These are phyloP conservation scores for Cyberlindnera sargentensis DNA, from an alignment of 805 yeast genomes.

Conservation along the genomic window DNA sequence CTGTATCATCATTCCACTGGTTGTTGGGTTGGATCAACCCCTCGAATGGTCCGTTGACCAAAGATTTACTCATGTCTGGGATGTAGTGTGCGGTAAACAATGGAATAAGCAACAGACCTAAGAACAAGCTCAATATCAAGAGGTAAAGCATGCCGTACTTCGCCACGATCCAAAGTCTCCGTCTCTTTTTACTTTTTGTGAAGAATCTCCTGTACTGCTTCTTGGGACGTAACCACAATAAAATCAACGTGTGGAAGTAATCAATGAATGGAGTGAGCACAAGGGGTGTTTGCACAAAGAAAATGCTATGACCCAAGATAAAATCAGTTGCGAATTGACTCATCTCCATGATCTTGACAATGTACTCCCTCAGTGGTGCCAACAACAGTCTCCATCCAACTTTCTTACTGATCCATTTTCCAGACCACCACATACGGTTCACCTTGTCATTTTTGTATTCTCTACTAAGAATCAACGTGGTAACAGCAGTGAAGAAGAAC, in stretches of 20 bases:
- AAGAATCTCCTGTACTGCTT: conserved; percentile 31
- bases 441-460: conserved; percentile 56
- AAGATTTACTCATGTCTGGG: conserved; percentile 20
- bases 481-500: conserved; percentile 45
- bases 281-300: conserved; percentile 54
- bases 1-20: conserved; percentile 64
- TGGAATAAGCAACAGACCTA: conserved; percentile 41
- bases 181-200: conserved; percentile 31
- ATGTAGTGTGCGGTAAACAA: conserved; percentile 29
- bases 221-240: conserved; percentile 62
- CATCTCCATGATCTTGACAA: conserved; percentile 59
- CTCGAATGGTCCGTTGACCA: conserved; percentile 20
- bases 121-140: conserved; percentile 31
- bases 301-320: conserved; percentile 48
- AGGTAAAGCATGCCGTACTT: conserved; percentile 43
- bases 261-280: conserved; percentile 58
- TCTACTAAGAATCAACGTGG: conserved; percentile 45
- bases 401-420: conserved; percentile 58
- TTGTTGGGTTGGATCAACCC: conserved; percentile 52
- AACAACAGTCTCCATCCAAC: conserved; percentile 54
- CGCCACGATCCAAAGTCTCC: conserved; percentile 34
- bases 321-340: conserved; percentile 64
- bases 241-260: conserved; percentile 56
- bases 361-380: conserved; percentile 58
- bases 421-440: conserved; percentile 76